Evolutionary conservation across 306 rosid species (phyloP), one percentile per base, ranked within the genome.

Genomic region (Cajanus cajan): DNA sequence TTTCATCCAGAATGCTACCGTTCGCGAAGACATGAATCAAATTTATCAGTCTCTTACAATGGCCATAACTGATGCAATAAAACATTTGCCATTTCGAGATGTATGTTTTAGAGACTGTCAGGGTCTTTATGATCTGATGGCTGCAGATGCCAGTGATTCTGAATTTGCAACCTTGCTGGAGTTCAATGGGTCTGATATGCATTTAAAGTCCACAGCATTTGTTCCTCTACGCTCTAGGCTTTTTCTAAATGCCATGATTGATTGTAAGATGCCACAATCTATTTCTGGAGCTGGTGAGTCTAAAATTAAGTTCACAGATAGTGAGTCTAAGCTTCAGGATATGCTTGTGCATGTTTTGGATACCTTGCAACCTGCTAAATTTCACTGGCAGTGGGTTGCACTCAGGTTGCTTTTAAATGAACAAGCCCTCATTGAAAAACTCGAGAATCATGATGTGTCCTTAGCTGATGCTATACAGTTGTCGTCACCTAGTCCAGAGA

Each of bases 351-450:
- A 85, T 81, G 86, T 90, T 76, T 86, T 93, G 85, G 99, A 95
- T 86, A 85, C 87, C 84, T 84, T 95, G 83, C 99, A 95, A 83
- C 96, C 93, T 77, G 99, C 98, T 33, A 95, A 93, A 84, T 91
- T 95, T 62, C 99, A 91, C 76, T 95, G 99, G 99, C 99, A 95
- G 82, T 95, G 99, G 99, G 90, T 95, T 76, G 93, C 91, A 82
- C 97, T 95, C 55, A 91, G 99, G 87, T 85, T 95, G 77, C 97
- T 95, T 75, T 87, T 95, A 85, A 93, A 93, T 78, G 99, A 95
- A 74, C 99, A 95, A 78, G 90, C 94, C 73, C 91, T 95, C 21
- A 54, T 90, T 41, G 99, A 95, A 54, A 95, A 93, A 71, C 86
- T 95, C 36, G 89, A 81, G 76, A 37, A 71, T 48, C 90, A 71